Conservation (phyloP, 495 filamentous ascomycete genomes). For the Aspergillus campestris region DNA sequence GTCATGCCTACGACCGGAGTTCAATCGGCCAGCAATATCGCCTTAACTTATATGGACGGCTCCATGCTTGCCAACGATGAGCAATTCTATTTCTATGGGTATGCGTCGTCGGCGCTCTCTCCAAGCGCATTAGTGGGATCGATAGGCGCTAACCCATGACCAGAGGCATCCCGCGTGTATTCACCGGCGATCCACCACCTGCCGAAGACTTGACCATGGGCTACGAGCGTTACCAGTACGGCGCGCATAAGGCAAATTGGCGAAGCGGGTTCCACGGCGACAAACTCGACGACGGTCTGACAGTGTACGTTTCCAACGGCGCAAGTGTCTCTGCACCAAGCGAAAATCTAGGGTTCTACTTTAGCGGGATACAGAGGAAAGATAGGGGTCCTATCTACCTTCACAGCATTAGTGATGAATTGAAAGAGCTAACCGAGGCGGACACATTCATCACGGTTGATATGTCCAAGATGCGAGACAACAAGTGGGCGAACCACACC, state of each 20-base stretch:
- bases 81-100: slow-evolving; percentile 43
- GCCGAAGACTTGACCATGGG: slow-evolving; percentile 26
- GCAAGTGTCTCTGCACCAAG: slow-evolving; percentile 57
- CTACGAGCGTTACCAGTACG: slow-evolving; percentile 48
- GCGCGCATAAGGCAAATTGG: slow-evolving; percentile 27
- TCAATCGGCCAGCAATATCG: slow-evolving; percentile 41
- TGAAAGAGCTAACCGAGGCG: slow-evolving; percentile 4
- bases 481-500: slow-evolving; percentile 48
- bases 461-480: slow-evolving; percentile 40
- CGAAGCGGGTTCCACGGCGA: slow-evolving; percentile 26
- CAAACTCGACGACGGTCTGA: slow-evolving; percentile 37
- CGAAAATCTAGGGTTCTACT: slow-evolving; percentile 66
- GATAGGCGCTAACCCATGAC: background rate
- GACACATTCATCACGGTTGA: slow-evolving; percentile 53
- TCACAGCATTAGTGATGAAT: too few relatives aligned
- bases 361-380: slow-evolving; percentile 49
- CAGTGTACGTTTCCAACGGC: slow-evolving; percentile 56
- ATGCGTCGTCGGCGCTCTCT: background rate
- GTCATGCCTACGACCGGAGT: slow-evolving; percentile 35
- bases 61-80: slow-evolving; percentile 58
- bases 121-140: background rate
- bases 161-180: slow-evolving; percentile 4
- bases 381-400: slow-evolving; percentile 38
- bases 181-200: slow-evolving; percentile 19
- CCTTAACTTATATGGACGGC: slow-evolving; percentile 53